phyloP scores from a whole-genome alignment of 2,329 filamentous ascomycete species.

The Magnaporthiopsis incrustans region DNA sequence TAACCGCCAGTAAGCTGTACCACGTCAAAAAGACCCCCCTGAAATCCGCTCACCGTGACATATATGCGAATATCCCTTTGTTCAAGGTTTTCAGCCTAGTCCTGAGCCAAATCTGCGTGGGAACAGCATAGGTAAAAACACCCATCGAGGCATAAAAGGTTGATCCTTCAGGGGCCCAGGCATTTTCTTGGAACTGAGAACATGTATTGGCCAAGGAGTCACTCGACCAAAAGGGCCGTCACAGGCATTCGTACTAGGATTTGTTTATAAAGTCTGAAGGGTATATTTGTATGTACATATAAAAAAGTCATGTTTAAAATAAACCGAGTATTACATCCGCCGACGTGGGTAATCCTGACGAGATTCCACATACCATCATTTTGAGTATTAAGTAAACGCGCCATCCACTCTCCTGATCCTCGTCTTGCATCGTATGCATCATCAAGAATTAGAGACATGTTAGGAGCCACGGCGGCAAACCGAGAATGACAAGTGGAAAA shows the following conservation, averaged over 20 bases:
- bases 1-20: too few relatives aligned
- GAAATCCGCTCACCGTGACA: too few relatives aligned
- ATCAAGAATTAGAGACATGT: background rate
- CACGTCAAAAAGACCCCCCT: too few relatives aligned
- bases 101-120: too few relatives aligned
- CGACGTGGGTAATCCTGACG: background rate
- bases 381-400: background rate
- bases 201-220: background rate
- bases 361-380: background rate
- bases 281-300: background rate
- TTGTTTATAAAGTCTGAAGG: background rate
- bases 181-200: too few relatives aligned
- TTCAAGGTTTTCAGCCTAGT: too few relatives aligned
- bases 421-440: background rate
- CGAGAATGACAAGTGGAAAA: background rate
- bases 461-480: background rate
- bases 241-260: background rate
- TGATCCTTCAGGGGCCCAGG: too few relatives aligned
- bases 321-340: background rate
- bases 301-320: background rate
- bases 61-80: too few relatives aligned
- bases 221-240: background rate
- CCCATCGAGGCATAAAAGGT: too few relatives aligned
- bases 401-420: background rate
- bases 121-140: too few relatives aligned